phyloP scores from a whole-genome alignment of 2,329 filamentous ascomycete genomes.

The Colletotrichum shisoi region DNA sequence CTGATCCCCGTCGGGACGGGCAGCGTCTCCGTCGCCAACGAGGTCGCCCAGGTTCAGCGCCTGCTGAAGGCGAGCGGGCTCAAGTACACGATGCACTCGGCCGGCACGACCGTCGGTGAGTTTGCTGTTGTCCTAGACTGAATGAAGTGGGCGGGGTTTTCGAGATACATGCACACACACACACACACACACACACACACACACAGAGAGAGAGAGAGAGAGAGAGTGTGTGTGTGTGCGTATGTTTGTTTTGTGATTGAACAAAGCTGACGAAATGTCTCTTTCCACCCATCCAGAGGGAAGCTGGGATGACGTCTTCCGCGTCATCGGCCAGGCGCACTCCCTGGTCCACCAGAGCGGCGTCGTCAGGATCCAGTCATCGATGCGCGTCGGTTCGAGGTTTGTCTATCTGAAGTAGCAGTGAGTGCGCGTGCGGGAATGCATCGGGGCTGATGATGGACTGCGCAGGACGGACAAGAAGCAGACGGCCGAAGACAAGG shows the following conservation, averaged over 20 bases:
- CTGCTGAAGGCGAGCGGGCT: slow-evolving; percentile 82
- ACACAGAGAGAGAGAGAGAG: too few relatives aligned
- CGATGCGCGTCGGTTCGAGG: slow-evolving; percentile 85
- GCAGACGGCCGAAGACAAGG: slow-evolving; percentile 83
- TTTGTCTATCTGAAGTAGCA: slow-evolving; percentile 49
- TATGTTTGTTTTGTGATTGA: not conserved
- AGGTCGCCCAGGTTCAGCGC: slow-evolving; percentile 88
- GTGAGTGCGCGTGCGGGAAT: too few relatives aligned
- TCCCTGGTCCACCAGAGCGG: slow-evolving; percentile 77
- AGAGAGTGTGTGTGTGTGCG: not conserved
- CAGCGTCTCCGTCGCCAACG: slow-evolving; percentile 75
- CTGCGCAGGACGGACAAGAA: slow-evolving; percentile 77
- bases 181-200: too few relatives aligned
- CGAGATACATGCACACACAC: not conserved
- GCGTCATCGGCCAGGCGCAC: slow-evolving; percentile 85
- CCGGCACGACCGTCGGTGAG: slow-evolving; percentile 89
- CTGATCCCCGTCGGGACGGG: slow-evolving; percentile 88
- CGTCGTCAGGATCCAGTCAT: slow-evolving; percentile 84
- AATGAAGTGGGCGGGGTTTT: too few relatives aligned
- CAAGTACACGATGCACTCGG: slow-evolving; percentile 88
- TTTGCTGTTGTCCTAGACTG: slow-evolving; percentile 35
- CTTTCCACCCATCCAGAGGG: slow-evolving; percentile 71
- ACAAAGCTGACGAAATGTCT: slow-evolving; percentile 71
- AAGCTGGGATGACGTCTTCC: slow-evolving; percentile 87
- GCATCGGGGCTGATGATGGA: slow-evolving; percentile 15